Evolutionary conservation across 2,329 filamentous ascomycete species (phyloP), one percentile per base, ranked within the genome.

Genomic region (Sporothrix sp.): DNA sequence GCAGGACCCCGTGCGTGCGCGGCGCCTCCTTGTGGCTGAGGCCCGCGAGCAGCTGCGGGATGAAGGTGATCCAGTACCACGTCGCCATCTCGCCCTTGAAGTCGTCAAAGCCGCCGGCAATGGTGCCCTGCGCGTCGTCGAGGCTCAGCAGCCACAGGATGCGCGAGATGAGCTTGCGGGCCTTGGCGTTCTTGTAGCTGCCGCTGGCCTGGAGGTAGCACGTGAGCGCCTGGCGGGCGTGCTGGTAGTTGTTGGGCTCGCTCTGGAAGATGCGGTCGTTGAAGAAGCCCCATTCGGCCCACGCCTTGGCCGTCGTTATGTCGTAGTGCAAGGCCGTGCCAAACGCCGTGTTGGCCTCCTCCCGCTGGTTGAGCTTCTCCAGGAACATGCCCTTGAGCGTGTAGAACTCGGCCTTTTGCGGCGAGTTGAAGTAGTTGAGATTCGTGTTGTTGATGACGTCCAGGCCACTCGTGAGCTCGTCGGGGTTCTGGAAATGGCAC

Each of bases 361-460:
- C 84, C 63, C 89, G 89, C 60, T 96, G 86, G 51, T 83, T 83
- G 9, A 98, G 76, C 66, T 95, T 96, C 64, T 94, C 93, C 39
- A 97, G 72, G 74, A 98, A 98, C 93, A 98, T 98, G 55, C 93
- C 93, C 75, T 98, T 98, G 49, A 98, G 78, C 0, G 93, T 98
- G 72, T 96, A 98, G 69, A 98, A 98, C 65, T 98, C 93, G 8
- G 93, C 93, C 69, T 98, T 98, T 66, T 98, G 93, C 61, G 90
- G 85, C 3, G 85, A 79, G 55, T 89, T 94, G 66, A 98, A 98
- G 71, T 98, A 98, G 66, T 95, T 96, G 52, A 99, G 79, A 60
- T 99, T 98, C 32, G 93, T 99, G 60, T 98, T 99, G 68, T 98
- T 98, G 66, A 99, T 99, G 3, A 99, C 93, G 62, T 99, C 93